Base-by-base conservation (phyloP, 1,139 yeast species). In the Arxiozyma bovina region DNA sequence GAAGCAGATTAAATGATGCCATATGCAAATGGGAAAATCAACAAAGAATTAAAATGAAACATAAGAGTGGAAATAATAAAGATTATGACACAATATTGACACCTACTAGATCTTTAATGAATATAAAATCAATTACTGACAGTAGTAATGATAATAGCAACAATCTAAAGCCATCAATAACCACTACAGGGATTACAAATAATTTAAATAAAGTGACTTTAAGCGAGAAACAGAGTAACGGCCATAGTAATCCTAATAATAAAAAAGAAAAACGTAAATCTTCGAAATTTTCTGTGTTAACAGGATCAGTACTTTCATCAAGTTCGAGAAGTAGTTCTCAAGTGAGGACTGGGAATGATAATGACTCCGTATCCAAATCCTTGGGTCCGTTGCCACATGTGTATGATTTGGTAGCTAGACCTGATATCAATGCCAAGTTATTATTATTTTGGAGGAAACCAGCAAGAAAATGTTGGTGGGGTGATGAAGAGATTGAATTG, bases 401-500 rank as follows among this genome's bases (percentile, higher is more conserved):
- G 12, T 69, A 69, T 54, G 72, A 69, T 41, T 58, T 67, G 46
- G 70, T 68, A 23, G 67, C 68, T 4, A 64, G 64, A 46, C 73
- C 73, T 18, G 68, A 67, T 46, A 63, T 69, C 51, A 69, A 69
- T 56, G 64, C 93, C 42, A 93, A 94, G 68, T 77, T 94, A 54
- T 76, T 94, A 44, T 75, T 94, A 56, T 94, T 94, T 68, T 94
- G 99, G 99, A 79, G 96, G 59, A 93, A 93, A 67, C 99, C 99
- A 0, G 99, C 99, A 1, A 79, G 99, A 66, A 94, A 94, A 69
- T 94, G 99, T 72, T 94, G 99, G 99, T 94, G 99, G 99, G 85
- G 87, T 15, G 86, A 85, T 63, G 82, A 81, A 49, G 73, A 76
- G 50, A 74, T 82, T 22, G 79, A 77, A 7, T 74, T 89, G 40